Evolutionary conservation across 805 yeast genomes (phyloP).

Genomic region (Hanseniaspora occidentalis): DNA sequence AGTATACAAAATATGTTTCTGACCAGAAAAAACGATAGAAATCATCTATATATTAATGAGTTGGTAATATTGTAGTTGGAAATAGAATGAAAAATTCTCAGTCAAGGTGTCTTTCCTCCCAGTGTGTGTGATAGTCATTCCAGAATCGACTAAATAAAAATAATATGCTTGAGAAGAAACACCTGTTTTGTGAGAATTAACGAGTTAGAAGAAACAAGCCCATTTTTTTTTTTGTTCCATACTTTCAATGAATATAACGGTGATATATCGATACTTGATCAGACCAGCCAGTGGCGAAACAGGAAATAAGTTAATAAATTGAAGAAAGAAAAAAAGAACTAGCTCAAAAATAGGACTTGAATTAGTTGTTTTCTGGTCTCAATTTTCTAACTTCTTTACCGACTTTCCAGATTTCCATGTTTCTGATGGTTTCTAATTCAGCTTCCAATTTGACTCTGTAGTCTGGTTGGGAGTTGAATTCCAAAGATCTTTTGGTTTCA

Average conservation of each 20-base stretch:
- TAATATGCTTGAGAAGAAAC: neutral
- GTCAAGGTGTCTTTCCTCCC: too few species aligned
- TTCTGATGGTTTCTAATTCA: slow-evolving; percentile 88
- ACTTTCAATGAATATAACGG: too few species aligned
- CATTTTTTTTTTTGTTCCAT: too few species aligned
- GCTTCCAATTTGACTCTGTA: slow-evolving; percentile 93
- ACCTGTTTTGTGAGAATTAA: too few species aligned
- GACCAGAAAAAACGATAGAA: too few species aligned
- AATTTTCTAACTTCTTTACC: slow-evolving; percentile 99
- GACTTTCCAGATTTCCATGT: slow-evolving; percentile 98
- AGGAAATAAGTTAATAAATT: too few species aligned
- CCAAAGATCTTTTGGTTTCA: slow-evolving; percentile 96
- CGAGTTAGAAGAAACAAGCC: too few species aligned
- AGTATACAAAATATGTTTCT: slow-evolving; percentile 7
- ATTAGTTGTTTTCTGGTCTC: slow-evolving; percentile 96
- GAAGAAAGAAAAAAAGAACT: slow-evolving; percentile 7
- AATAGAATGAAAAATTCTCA: neutral
- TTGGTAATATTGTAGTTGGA: too few species aligned
- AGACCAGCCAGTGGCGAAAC: too few species aligned
- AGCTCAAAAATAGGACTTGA: slow-evolving; percentile 2
- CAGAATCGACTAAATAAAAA: neutral
- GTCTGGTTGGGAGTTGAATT: slow-evolving; percentile 96
- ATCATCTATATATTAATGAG: too few species aligned
- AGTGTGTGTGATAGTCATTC: too few species aligned
- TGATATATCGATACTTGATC: too few species aligned